These are phyloP conservation scores for Copromyces sp. DNA, from an alignment of 495 filamentous ascomycete genomes.

Conservation along the genomic window DNA sequence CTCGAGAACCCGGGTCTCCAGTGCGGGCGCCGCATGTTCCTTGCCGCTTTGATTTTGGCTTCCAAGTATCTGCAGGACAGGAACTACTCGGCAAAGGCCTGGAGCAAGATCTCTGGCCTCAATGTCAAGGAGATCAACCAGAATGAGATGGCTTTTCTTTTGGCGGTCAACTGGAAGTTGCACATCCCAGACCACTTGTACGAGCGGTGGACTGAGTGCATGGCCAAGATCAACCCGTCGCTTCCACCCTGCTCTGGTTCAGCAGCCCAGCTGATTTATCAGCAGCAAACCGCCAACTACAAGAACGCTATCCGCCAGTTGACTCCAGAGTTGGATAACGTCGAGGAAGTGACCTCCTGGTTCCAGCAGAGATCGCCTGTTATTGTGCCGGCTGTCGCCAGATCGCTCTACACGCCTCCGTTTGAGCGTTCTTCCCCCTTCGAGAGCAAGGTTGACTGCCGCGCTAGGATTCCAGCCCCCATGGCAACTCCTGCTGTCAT, in stretches of 20 bases:
- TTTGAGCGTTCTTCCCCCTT: conserved; percentile 20
- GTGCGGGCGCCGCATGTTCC: conserved; percentile 95
- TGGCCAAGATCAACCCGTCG: conserved; percentile 71
- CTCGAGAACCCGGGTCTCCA: conserved; percentile 72
- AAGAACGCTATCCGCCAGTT: conserved; percentile 66
- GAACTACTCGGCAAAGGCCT: conserved; percentile 59
- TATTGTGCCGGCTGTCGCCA: conserved; percentile 19
- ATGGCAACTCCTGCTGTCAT: conserved; percentile 46
- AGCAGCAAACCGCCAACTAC: conserved; percentile 52
- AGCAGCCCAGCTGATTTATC: conserved; percentile 26
- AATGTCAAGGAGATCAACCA: conserved; percentile 79
- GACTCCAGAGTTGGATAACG: conserved; percentile 61
- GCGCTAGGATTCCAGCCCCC: conserved; percentile 8
- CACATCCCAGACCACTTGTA: conserved; percentile 84
- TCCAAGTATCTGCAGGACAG: conserved; percentile 98
- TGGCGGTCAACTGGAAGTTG: conserved; percentile 85
- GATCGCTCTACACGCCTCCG: conserved; percentile 23
- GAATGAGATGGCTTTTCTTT: conserved; percentile 88
- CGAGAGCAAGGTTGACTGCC: background rate
- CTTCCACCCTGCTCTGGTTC: conserved; percentile 50
- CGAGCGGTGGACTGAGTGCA: conserved; percentile 85
- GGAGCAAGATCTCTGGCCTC: background rate
- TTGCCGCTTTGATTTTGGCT: conserved; percentile 82
- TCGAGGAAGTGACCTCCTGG: conserved; percentile 38
- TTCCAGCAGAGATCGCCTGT: conserved; percentile 17